Base-by-base conservation (phyloP, 169 alveolate species). In the Plasmodium malariae region DNA sequence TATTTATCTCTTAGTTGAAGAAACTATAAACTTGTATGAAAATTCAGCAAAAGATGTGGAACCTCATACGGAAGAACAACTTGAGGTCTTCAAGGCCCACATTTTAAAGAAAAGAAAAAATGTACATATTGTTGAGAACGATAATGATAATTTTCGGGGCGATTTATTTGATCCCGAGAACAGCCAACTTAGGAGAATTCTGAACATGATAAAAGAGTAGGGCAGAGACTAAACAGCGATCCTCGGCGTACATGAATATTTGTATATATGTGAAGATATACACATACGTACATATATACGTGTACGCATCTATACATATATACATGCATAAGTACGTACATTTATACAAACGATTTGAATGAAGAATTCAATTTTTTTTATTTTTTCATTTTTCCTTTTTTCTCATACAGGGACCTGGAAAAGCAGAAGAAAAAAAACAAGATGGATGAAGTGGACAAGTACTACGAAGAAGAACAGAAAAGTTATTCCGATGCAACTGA, bases 21-120 rank as follows among this genome's bases (percentile, higher is more conserved):
- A 86, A 86, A 86, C 87, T 45, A 86, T 86, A 43, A 70, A 69
- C 30, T 30, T 86, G 11, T 86, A 86, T 70, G 92, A 86, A 62
- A 86, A 86, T 49, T 86, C 92, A 14, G 92, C 92, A 32, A 86
- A 86, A 51, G 69, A 86, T 30, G 92, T 86, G 0, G 76, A 69
- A 36, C 92, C 92, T 1, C 63, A 48, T 34, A 69, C 40, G 11
- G 87, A 86, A 0, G 68, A 86, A 34, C 70, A 86, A 59, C 34
- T 86, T 14, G 69, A 19, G 4, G 0, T 36, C 24, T 30, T 86
- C 28, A 86, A 63, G 40, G 26, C 37, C 6, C 48, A 69, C 21
- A 12, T 86, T 28, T 19, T 45, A 36, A 86, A 54, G 30, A 86
- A 71, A 30, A 40, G 54, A 32, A 45, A n/a, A 72, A 30, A 12